A percentile compares a stretch with the other conserved stretches of the same genome.
Evolutionary conservation across 345 rosid genomes (phyloP).

Genomic region (Citrus maxima): DNA sequence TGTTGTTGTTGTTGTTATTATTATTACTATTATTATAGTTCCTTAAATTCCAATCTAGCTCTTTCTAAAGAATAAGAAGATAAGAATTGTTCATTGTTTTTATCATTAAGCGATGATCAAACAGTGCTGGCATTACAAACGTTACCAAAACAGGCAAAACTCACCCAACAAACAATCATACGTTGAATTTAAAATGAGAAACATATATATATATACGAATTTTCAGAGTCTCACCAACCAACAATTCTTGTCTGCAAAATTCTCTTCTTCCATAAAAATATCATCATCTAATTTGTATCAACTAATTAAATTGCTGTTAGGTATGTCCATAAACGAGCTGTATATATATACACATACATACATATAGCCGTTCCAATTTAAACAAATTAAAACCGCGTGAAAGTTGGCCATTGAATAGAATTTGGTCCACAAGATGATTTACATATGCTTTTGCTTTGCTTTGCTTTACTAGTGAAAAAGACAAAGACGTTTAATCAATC

Average conservation of each 20-base stretch:
- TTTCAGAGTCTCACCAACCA: background rate
- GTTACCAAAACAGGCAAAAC: background rate
- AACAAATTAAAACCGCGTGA: conserved; percentile 15
- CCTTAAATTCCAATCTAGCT: too few species aligned
- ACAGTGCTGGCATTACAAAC: background rate
- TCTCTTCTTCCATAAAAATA: background rate
- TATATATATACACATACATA: too few species aligned
- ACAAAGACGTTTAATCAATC: conserved; percentile 16
- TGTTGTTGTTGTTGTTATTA: too few species aligned
- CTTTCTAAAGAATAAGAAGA: background rate
- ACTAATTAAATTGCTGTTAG: background rate
- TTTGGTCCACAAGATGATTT: background rate
- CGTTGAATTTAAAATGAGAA: background rate
- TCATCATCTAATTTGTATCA: background rate
- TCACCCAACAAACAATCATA: background rate
- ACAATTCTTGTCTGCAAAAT: background rate
- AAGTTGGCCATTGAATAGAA: conserved; percentile 7
- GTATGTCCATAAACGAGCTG: background rate
- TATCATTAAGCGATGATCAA: background rate
- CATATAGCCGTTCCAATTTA: background rate
- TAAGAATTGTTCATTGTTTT: background rate
- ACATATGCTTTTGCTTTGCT: conserved; percentile 25
- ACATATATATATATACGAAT: background rate
- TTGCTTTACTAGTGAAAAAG: conserved; percentile 20
- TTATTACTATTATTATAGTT: too few species aligned